phyloP scores from a whole-genome alignment of 2,329 filamentous ascomycete species.

The Arthrobotrys megalospora region DNA sequence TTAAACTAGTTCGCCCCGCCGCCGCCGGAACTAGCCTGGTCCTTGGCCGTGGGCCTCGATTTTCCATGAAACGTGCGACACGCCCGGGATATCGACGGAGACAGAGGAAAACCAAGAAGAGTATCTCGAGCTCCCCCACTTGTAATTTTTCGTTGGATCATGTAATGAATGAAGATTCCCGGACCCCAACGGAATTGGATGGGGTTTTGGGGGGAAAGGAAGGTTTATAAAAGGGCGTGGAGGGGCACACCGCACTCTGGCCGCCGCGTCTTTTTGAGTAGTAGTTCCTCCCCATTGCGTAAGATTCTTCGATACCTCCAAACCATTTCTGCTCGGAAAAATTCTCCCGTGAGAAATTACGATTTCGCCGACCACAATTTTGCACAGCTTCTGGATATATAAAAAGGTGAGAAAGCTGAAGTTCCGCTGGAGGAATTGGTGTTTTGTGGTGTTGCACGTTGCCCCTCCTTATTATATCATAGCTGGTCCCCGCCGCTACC shows the following conservation, averaged over 20 bases:
- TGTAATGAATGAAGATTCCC: conserved; percentile 25
- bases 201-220: not conserved
- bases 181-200: conserved; percentile 55
- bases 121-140: conserved; percentile 47
- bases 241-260: conserved; percentile 8
- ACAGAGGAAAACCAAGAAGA: not conserved
- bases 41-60: conserved; percentile 15
- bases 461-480: conserved; percentile 48
- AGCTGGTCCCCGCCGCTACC: not conserved
- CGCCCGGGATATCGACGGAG: conserved; percentile 16
- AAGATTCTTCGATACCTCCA: not conserved
- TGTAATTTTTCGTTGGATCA: conserved; percentile 33
- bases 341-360: conserved; percentile 36
- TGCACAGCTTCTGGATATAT: conserved; percentile 7
- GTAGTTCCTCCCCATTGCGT: not conserved
- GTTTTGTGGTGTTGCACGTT: conserved; percentile 25
- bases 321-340: conserved; percentile 37
- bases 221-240: conserved; percentile 39
- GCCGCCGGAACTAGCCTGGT: conserved; percentile 39
- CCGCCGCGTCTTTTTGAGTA: conserved; percentile 17
- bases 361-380: conserved; percentile 17
- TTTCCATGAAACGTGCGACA: conserved; percentile 4
- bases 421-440: not conserved
- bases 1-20: conserved; percentile 34
- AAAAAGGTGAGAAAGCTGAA: conserved; percentile 5